Conservation (phyloP, 1,139 yeast species). For the Saccharomyces uvarum region DNA sequence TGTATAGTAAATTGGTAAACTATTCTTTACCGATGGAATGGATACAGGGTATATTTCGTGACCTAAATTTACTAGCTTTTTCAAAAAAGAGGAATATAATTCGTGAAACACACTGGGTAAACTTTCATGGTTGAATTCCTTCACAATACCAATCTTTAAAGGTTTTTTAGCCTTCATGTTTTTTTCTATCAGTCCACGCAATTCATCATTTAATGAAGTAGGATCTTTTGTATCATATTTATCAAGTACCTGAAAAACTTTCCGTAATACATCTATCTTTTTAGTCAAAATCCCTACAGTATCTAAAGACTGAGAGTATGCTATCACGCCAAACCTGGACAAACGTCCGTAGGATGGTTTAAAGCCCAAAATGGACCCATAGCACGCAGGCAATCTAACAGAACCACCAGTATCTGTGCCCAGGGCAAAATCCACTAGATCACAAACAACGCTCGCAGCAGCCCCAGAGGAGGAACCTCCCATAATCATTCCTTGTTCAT, state of each 20-base stretch:
- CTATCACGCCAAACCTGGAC: constrained; percentile 84
- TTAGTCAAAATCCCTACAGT: constrained; percentile 79
- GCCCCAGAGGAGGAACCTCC: constrained; percentile 98
- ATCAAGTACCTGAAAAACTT: constrained; percentile 53
- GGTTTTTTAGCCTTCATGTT: constrained; percentile 11
- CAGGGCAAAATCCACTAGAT: constrained; percentile 57
- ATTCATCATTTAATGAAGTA: constrained; percentile 46
- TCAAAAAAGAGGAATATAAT: constrained; percentile 43
- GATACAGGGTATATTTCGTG: constrained; percentile 57
- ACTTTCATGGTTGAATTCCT: constrained; percentile 55
- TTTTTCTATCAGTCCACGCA: constrained; percentile 32
- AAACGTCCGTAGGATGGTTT: constrained; percentile 90
- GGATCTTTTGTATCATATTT: constrained; percentile 69
- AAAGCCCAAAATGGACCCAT: constrained; percentile 75
- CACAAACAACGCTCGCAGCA: constrained; percentile 82
- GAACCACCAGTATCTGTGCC: constrained; percentile 99
- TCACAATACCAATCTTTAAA: constrained; percentile 60
- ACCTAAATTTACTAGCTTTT: constrained; percentile 40
- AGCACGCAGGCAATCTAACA: constrained; percentile 83
- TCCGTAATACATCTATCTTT: constrained; percentile 37
- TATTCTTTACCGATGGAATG: constrained; percentile 56
- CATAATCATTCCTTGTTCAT: constrained; percentile 36
- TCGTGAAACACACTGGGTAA: constrained; percentile 41
- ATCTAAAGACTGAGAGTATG: constrained; percentile 91
- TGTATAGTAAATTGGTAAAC: constrained; percentile 81